Evolutionary conservation across 371 early-diverging fungal species (phyloP), one percentile per base, ranked within the genome.

Genomic region (Mucor mucedo): DNA sequence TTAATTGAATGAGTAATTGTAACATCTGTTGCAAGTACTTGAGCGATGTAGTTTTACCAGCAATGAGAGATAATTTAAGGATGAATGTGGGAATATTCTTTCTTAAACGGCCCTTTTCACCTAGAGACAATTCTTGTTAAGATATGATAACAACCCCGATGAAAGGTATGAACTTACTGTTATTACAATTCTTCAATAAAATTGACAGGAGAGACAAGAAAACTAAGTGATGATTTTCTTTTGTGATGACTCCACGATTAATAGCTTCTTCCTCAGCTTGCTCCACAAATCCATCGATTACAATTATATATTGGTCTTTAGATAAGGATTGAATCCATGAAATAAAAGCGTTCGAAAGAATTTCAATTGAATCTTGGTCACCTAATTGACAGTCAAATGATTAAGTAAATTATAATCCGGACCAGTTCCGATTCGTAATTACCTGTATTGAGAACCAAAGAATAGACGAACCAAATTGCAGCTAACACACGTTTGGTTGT

Each of bases 101-200:
- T 55, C 76, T 76, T 8, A 85, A 57, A 38, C 64, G 64, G 32
- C 68, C 63, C 52, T 78, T 81, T 65, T 84, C 82, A 30, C 58
- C 82, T 82, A 62, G 57, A 55, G 65, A 60, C 4, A 45, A 40
- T 48, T 9, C 8, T 48, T 28, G 28, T 1, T 45, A 44, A 21
- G 21, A 21, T 21, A 21, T 21, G 21, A 21, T 21, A 21, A 21
- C 21, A 21, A 21, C 21, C 21, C 21, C 21, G 21, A 21, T 21
- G 7, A 57, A 40, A 9, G 58, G 16, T 11, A 44, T 49, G n/a
- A 27, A 62, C 57, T 63, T 65, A 60, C 73, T 50, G 30, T 69
- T 62, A 32, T 40, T 60, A 38, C 71, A 57, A 33, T 62, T 54
- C 10, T 44, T 47, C 7, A 70, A 11, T 29, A 69, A 49, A 4